Conservation (phyloP, 495 filamentous ascomycete genomes). For the Neurospora intermedia region DNA sequence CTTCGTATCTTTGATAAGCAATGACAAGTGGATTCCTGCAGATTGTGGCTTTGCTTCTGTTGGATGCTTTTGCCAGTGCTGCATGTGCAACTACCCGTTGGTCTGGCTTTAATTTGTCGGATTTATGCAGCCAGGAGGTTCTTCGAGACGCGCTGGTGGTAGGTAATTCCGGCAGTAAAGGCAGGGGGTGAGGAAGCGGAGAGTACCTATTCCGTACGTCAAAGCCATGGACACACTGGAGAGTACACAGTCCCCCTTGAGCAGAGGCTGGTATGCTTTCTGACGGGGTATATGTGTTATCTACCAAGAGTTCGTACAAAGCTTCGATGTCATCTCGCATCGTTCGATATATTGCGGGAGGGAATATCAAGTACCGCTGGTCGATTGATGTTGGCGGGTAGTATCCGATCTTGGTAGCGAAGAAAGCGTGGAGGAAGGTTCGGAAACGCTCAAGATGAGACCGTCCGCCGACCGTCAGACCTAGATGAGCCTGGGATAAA, state of each 20-base stretch:
- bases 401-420: slow-evolving; percentile 49
- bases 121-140: slow-evolving; percentile 21
- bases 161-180: slow-evolving; percentile 41
- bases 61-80: slow-evolving; percentile 32
- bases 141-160: slow-evolving; percentile 4
- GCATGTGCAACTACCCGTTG: slow-evolving; percentile 24
- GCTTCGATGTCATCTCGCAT: slow-evolving; percentile 54
- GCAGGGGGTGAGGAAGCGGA: slow-evolving; percentile 46
- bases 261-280: slow-evolving; percentile 30
- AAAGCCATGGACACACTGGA: slow-evolving; percentile 49
- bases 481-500: slow-evolving; percentile 43
- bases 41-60: slow-evolving; percentile 19
- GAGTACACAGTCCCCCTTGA: slow-evolving; percentile 47
- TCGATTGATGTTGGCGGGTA: slow-evolving; percentile 45
- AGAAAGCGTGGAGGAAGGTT: slow-evolving; percentile 48
- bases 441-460: slow-evolving; percentile 55
- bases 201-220: slow-evolving; percentile 43
- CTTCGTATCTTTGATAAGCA: slow-evolving; percentile 38
- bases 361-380: slow-evolving; percentile 29
- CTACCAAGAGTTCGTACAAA: slow-evolving; percentile 52
- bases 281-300: slow-evolving; percentile 33
- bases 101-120: slow-evolving; percentile 23
- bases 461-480: slow-evolving; percentile 38
- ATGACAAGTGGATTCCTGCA: slow-evolving; percentile 30
- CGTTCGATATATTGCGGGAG: slow-evolving; percentile 37